These are phyloP conservation scores for Trichoderma gracile DNA, from an alignment of 2,329 filamentous ascomycete species.

Conservation along the genomic window DNA sequence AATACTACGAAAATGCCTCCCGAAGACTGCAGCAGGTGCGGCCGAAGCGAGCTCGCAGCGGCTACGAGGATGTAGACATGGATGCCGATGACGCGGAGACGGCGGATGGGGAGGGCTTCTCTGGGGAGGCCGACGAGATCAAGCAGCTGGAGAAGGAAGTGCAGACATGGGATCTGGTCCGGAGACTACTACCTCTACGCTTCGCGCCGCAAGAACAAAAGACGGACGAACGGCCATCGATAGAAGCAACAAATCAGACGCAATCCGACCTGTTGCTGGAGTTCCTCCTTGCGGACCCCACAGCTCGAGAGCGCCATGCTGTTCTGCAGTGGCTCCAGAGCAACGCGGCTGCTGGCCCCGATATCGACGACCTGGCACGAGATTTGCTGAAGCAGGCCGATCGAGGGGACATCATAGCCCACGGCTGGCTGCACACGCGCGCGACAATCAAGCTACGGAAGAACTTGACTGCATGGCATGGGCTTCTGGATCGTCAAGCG, in stretches of 20 bases:
- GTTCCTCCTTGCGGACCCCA: constrained; percentile 71
- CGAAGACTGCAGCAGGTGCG: constrained; percentile 37
- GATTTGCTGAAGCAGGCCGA: constrained; percentile 76
- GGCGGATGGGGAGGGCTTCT: constrained; percentile 32
- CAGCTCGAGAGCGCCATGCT: constrained; percentile 74
- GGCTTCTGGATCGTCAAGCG: constrained; percentile 64
- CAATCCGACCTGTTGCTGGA: constrained; percentile 57
- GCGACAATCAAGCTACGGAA: constrained; percentile 89
- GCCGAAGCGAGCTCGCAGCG: constrained; percentile 35
- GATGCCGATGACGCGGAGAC: constrained; percentile 55
- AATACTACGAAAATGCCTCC: constrained; percentile 59
- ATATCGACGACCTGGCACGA: constrained; percentile 73
- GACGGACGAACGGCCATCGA: constrained; percentile 37
- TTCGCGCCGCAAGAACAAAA: constrained; percentile 47
- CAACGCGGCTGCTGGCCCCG: constrained; percentile 68
- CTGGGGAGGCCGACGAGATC: constrained; percentile 32
- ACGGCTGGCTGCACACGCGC: constrained; percentile 91
- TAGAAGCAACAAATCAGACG: constrained; percentile 32
- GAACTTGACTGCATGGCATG: constrained; percentile 67
- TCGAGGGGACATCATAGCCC: constrained; percentile 76
- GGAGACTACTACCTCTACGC: constrained; percentile 70
- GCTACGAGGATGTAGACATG: constrained; percentile 54
- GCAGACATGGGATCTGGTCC: constrained; percentile 87
- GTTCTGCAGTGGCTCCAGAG: constrained; percentile 85
- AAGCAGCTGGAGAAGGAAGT: constrained; percentile 74